A percentile compares a stretch with the other conserved stretches of the same genome.
Conservation (phyloP, 192 early-diverging fungal genomes). For the Mortierella claussenii region DNA sequence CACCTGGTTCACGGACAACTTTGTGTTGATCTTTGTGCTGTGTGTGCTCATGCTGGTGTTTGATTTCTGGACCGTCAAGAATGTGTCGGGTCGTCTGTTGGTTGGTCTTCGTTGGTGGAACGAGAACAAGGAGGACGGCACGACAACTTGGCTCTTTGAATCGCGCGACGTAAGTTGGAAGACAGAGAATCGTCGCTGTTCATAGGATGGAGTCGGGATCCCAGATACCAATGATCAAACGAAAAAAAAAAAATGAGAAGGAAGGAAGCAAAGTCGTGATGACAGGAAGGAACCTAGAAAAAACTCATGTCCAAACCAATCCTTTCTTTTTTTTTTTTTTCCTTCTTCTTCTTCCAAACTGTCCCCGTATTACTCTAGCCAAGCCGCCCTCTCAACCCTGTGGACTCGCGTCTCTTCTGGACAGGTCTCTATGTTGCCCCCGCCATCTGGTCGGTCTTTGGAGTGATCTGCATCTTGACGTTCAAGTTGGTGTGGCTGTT, state of each 20-base stretch:
- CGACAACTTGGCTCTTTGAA: constrained; percentile 97
- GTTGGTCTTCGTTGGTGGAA: constrained; percentile 99
- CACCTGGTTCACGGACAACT: constrained; percentile 83
- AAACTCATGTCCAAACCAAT: no score
- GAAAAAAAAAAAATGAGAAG: no score
- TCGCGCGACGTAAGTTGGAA: constrained; percentile 83
- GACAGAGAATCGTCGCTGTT: no score
- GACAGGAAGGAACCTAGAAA: no score
- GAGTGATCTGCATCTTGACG: constrained; percentile 78
- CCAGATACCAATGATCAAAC: no score
- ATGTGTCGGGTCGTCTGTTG: constrained; percentile 94
- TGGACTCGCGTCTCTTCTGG: constrained; percentile 97
- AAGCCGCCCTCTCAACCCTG: constrained; percentile 77
- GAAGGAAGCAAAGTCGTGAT: no score
- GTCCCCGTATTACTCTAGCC: no score
- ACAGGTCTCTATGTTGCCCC: constrained; percentile 87
- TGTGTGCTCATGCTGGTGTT: constrained; percentile 92
- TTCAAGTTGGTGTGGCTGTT: constrained; percentile 86
- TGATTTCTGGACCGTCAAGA: constrained; percentile 99
- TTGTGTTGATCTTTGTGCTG: constrained; percentile 91
- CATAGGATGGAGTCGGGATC: no score
- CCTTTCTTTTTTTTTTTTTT: constrained; percentile 10
- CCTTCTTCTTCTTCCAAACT: background rate
- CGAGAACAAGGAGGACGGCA: constrained; percentile 95
- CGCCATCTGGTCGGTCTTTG: constrained; percentile 84